Conservation (phyloP, 2,329 filamentous ascomycete genomes). For the Calonectria henricotiae region DNA sequence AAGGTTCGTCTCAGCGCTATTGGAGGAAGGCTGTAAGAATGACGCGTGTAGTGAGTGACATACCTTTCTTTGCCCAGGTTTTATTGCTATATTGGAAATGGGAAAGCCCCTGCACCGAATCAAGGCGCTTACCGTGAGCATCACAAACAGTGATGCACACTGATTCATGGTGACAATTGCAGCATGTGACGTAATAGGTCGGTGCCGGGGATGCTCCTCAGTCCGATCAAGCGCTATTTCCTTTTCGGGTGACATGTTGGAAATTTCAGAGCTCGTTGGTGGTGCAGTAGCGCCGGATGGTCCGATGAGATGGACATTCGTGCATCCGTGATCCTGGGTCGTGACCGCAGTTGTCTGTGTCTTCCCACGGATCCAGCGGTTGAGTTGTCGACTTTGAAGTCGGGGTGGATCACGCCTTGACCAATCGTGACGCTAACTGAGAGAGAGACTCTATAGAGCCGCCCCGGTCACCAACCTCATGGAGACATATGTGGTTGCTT, state of each 20-base stretch:
- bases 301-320: constrained; percentile 41
- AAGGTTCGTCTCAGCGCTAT: background rate
- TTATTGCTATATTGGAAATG: background rate
- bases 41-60: constrained; percentile 22
- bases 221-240: constrained; percentile 37
- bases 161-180: constrained; percentile 17
- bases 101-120: background rate
- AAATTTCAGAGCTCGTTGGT: constrained; percentile 31
- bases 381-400: constrained; percentile 44
- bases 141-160: constrained; percentile 2
- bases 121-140: constrained; percentile 12
- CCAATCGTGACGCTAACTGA: constrained; percentile 29
- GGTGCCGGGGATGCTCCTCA: constrained; percentile 23
- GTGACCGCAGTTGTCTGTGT: constrained; percentile 11
- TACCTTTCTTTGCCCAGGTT: background rate
- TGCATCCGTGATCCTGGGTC: constrained; percentile 33
- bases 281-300: constrained; percentile 43
- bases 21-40: constrained; percentile 17
- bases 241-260: constrained; percentile 41
- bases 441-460: constrained; percentile 22
- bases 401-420: constrained; percentile 38
- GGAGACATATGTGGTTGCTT: constrained; percentile 24
- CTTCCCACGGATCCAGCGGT: constrained; percentile 27
- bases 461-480: constrained; percentile 36
- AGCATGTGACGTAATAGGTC: constrained; percentile 46